Conservation (phyloP, 139 green algal genomes). For the Astrephomene gubernaculifera region DNA sequence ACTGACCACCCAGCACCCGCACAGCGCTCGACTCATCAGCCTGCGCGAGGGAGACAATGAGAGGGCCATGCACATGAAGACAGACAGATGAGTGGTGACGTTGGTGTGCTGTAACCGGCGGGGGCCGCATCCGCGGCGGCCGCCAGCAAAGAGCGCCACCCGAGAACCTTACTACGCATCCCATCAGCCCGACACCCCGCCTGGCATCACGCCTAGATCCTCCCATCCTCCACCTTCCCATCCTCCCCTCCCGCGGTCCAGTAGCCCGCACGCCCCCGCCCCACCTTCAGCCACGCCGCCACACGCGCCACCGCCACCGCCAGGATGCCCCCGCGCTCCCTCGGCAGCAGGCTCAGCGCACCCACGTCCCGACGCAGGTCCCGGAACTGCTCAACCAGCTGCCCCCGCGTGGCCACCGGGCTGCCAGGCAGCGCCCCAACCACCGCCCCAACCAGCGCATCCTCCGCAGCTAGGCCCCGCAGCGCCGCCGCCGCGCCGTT, state of each 20-base stretch:
- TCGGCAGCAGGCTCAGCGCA: constrained; percentile 15
- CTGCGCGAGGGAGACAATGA: neutral
- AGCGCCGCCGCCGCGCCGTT: constrained; percentile 17
- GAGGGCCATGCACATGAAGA: neutral
- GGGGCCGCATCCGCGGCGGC: no score
- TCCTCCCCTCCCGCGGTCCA: no score
- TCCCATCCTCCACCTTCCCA: no score
- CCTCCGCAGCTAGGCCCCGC: neutral
- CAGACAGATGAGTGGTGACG: neutral
- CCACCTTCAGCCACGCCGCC: constrained; percentile 32
- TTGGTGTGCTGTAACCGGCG: no score
- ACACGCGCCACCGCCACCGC: constrained; percentile 33
- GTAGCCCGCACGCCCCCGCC: no score
- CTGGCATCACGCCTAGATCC: no score
- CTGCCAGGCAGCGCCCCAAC: constrained; percentile 9
- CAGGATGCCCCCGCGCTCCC: neutral
- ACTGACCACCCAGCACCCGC: neutral
- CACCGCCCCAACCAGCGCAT: constrained; percentile 27
- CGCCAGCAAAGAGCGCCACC: no score
- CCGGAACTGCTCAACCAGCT: constrained; percentile 8
- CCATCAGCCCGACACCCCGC: no score
- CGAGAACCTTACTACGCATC: no score
- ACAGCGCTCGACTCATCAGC: constrained; percentile 7
- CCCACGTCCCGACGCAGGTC: constrained; percentile 20
- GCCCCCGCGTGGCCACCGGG: neutral